Percentiles rank a stretch among this genome's conserved stretches.
Evolutionary conservation across 2,329 filamentous ascomycete species (phyloP).

Genomic region (Rutstroemia sp.): DNA sequence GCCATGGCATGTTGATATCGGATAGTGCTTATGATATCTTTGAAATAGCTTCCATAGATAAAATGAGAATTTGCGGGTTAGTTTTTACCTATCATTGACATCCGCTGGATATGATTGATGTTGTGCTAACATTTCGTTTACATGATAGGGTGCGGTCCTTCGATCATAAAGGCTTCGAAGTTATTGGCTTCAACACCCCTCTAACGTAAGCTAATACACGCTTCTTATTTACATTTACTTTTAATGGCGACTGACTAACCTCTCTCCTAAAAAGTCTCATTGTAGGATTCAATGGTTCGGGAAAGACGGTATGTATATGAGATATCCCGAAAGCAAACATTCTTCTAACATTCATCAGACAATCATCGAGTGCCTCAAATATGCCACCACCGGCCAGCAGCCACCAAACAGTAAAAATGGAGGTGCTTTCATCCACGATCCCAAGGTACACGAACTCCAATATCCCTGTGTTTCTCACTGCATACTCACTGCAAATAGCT

Average conservation of each 20-base stretch:
- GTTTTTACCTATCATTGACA: neutral
- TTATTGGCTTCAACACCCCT: conserved; percentile 81
- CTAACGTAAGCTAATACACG: conserved; percentile 46
- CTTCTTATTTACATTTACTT: too few species aligned
- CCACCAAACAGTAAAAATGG: conserved; percentile 83
- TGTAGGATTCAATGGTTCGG: conserved; percentile 93
- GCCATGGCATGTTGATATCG: neutral
- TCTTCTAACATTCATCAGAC: conserved; percentile 43
- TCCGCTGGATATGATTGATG: too few species aligned
- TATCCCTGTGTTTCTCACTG: neutral
- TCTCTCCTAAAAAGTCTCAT: conserved; percentile 48
- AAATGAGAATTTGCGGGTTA: conserved; percentile 74
- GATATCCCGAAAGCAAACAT: neutral
- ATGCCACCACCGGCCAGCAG: conserved; percentile 89
- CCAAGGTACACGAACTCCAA: conserved; percentile 50
- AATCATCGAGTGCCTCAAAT: conserved; percentile 97
- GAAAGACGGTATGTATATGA: conserved; percentile 61
- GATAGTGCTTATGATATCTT: neutral
- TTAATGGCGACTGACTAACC: too few species aligned
- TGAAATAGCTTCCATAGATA: conserved; percentile 76
- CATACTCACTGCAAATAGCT: conserved; percentile 40
- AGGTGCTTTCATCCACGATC: conserved; percentile 93
- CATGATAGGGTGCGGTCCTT: conserved; percentile 68
- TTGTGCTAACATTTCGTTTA: too few species aligned
- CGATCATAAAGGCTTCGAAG: conserved; percentile 64